Evolutionary conservation across 2,329 filamentous ascomycete species (phyloP).

Genomic region (Exutisphaerella laricina): DNA sequence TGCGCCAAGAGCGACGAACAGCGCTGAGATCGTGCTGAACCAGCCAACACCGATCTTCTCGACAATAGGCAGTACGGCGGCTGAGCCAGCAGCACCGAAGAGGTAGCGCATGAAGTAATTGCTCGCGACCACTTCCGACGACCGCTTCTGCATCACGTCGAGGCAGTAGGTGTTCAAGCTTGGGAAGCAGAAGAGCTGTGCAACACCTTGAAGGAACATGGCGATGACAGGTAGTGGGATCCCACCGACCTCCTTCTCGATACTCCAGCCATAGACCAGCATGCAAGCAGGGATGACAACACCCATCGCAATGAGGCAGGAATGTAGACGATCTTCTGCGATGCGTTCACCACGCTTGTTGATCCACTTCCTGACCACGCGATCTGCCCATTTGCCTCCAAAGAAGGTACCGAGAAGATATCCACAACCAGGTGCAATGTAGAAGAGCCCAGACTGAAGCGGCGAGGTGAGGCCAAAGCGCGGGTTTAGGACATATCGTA

Average conservation of each 20-base stretch:
- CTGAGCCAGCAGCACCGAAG: constrained; percentile 65
- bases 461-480: constrained; percentile 63
- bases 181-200: constrained; percentile 70
- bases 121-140: constrained; percentile 65
- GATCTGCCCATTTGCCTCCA: constrained; percentile 67
- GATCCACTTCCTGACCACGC: constrained; percentile 60
- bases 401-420: constrained; percentile 65
- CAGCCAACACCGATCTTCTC: constrained; percentile 71
- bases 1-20: constrained; percentile 48
- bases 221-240: constrained; percentile 61
- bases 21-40: constrained; percentile 66
- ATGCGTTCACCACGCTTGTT: constrained; percentile 55
- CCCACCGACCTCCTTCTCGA: constrained; percentile 51
- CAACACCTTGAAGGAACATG: constrained; percentile 69
- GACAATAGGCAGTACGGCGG: constrained; percentile 68
- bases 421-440: constrained; percentile 65
- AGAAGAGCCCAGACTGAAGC: constrained; percentile 65
- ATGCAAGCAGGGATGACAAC: constrained; percentile 56
- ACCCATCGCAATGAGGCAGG: constrained; percentile 52
- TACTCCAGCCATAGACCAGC: constrained; percentile 63
- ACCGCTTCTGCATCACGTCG: constrained; percentile 68
- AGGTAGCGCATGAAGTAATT: constrained; percentile 76
- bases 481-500: constrained; percentile 68
- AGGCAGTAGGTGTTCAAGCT: constrained; percentile 74
- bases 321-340: constrained; percentile 63